Conservation (phyloP, 176 grass and related monocot genomes). For the Chrysopogon serrulatus region DNA sequence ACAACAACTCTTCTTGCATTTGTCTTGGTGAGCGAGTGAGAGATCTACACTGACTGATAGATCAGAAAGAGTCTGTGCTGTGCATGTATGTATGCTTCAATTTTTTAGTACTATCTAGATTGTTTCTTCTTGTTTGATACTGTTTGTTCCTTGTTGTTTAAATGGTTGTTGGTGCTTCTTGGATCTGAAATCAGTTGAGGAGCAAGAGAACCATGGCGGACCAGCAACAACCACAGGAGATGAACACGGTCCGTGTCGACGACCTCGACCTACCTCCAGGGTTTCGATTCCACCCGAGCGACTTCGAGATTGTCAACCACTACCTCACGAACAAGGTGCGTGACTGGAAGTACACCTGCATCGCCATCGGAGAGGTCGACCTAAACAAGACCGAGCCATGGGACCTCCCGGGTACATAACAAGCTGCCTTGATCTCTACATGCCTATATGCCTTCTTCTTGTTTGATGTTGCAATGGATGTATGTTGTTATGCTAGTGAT, state of each 20-base stretch:
- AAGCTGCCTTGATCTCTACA: neutral
- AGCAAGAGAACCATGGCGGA: slow-evolving; percentile 33
- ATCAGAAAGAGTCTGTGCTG: neutral
- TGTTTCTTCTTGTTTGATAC: neutral
- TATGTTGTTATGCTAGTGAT: neutral
- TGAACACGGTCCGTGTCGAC: neutral
- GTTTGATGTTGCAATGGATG: neutral
- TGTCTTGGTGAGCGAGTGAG: neutral
- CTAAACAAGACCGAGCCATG: slow-evolving; percentile 72
- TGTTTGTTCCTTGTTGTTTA: neutral
- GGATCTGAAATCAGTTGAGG: neutral
- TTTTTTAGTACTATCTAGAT: neutral
- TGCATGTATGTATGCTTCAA: neutral
- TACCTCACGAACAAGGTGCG: slow-evolving; percentile 55
- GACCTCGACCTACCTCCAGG: slow-evolving; percentile 40
- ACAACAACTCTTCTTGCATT: neutral
- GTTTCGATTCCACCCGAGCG: slow-evolving; percentile 60
- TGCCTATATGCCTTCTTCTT: neutral
- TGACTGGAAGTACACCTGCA: slow-evolving; percentile 12
- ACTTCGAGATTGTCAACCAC: slow-evolving; percentile 58
- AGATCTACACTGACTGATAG: rapidly evolving
- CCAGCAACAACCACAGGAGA: neutral
- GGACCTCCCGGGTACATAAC: slow-evolving; percentile 48
- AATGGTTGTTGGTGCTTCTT: neutral
- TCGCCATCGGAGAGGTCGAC: slow-evolving; percentile 46